A percentile compares a stretch with the other conserved stretches of the same genome.
Conservation (phyloP, 1,284 basidiomycete genomes). For the Mycosarcoma mackinlayi region DNA sequence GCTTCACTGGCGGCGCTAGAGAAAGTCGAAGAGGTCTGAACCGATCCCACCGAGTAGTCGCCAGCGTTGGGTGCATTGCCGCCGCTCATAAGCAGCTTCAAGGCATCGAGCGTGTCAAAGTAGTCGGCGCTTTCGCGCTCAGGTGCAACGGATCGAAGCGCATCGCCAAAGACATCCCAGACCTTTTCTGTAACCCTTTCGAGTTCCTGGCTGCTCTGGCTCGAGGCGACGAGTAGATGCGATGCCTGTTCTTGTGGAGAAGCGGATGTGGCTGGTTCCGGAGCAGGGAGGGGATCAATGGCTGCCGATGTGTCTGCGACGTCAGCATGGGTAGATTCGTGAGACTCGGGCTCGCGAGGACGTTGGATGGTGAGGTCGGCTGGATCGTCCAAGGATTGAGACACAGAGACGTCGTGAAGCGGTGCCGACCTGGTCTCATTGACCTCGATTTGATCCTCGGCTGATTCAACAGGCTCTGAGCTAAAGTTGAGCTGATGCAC, state of each 20-base stretch:
- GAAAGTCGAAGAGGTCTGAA: slow-evolving; percentile 35
- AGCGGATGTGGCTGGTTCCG: neutral
- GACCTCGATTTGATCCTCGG: slow-evolving; percentile 1
- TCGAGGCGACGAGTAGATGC: slow-evolving; percentile 18
- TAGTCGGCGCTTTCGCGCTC: slow-evolving; percentile 50
- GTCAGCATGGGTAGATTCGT: neutral
- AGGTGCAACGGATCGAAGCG: slow-evolving; percentile 52
- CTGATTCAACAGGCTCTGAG: neutral
- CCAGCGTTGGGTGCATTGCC: slow-evolving; percentile 26
- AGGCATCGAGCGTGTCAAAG: slow-evolving; percentile 48
- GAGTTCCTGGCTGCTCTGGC: slow-evolving; percentile 52
- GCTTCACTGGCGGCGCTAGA: slow-evolving; percentile 30
- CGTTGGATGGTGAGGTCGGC: slow-evolving; percentile 29
- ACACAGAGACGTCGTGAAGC: slow-evolving; percentile 14
- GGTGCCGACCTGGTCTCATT: slow-evolving; percentile 4
- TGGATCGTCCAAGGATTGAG: slow-evolving; percentile 8
- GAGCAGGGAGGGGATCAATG: slow-evolving; percentile 10
- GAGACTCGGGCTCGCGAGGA: slow-evolving; percentile 8
- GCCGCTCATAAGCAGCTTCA: slow-evolving; percentile 44
- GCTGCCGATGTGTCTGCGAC: slow-evolving; percentile 34
- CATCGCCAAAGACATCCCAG: slow-evolving; percentile 61
- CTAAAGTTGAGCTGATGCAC: slow-evolving; percentile 11
- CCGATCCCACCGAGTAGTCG: slow-evolving; percentile 48
- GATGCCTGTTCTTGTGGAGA: slow-evolving; percentile 3
- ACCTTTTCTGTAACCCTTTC: slow-evolving; percentile 56